Evolutionary conservation across 306 rosid species (phyloP), one percentile per base, ranked within the genome.

Genomic region (Quercus engelmannii): DNA sequence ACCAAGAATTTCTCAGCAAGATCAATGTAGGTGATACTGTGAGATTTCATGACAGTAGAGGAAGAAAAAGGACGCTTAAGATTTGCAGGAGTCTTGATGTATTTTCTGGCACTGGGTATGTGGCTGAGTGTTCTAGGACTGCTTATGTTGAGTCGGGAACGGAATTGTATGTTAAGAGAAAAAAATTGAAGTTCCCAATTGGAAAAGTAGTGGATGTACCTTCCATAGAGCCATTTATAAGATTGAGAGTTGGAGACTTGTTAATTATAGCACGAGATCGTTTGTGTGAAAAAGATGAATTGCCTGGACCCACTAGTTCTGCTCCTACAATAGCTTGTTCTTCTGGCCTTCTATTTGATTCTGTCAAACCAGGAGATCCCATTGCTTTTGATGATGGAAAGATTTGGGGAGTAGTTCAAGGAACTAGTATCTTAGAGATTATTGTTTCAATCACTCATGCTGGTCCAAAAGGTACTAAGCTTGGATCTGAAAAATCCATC

Each of bases 291-390:
- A 9, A 41, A 28, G 12, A 35, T 7, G 74, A 69, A 69, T 26
- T 26, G 12, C 23, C 28, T 69, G 43, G 25, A 6, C 20, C 74
- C 20, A 69, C 18, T 35, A 69, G 17, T 41, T 54, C 28, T 20
- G 5, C 56, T 69, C 74, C 41, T 6, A 41, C 19, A 15, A 10
- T 69, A 20, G 46, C 56, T 35, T 69, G 74, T 43, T 43, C 74
- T 20, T 41, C 55, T 35, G 74, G 74, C 74, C 74, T 69, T 41
- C 55, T 69, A 21, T 69, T 69, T 69, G 55, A 69, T 69, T 69
- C 74, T 20, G 74, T 69, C 55, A 69, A 69, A 69, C 56, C 74
- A 35, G 74, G 74, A n/a, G 74, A 69, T 25, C 30, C 74, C 28
- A 69, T 69, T 8, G 74, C 33, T 69, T 69, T 69, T 41, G 31